A percentile compares a stretch with the other conserved stretches of the same genome.
Evolutionary conservation across 2,329 filamentous ascomycete genomes (phyloP).

Genomic region (Verticillium albo-atrum): DNA sequence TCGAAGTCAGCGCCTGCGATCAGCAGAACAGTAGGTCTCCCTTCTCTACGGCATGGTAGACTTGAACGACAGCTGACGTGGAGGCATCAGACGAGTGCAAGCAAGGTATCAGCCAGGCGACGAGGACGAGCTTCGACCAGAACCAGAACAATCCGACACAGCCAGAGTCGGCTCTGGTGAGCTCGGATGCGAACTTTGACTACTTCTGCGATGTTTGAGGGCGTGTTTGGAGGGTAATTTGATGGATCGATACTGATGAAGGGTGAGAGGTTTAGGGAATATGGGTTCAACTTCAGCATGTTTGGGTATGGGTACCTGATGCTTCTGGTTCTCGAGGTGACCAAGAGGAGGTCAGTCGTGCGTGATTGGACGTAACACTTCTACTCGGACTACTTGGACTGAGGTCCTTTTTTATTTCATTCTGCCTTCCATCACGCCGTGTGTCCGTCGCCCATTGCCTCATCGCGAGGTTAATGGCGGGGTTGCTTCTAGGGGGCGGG

Average conservation of each 20-base stretch:
- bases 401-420: background rate
- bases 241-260: background rate
- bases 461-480: background rate
- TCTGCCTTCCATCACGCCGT: background rate
- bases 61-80: background rate
- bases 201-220: conserved; percentile 39
- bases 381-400: too few species aligned
- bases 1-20: conserved; percentile 40
- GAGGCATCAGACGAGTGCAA: conserved; percentile 33
- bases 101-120: conserved; percentile 13
- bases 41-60: background rate
- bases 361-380: background rate
- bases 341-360: background rate
- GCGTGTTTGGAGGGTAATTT: background rate
- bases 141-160: conserved; percentile 13
- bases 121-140: conserved; percentile 17
- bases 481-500: background rate
- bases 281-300: background rate
- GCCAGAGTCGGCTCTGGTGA: conserved; percentile 27
- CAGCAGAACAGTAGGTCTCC: conserved; percentile 33
- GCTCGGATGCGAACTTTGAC: conserved; percentile 37
- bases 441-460: too few species aligned
- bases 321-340: too few species aligned
- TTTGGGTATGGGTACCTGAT: background rate
- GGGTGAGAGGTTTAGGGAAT: background rate